These are phyloP conservation scores for Clarireedia sp. DNA, from an alignment of 2,329 filamentous ascomycete species.

Conservation along the genomic window DNA sequence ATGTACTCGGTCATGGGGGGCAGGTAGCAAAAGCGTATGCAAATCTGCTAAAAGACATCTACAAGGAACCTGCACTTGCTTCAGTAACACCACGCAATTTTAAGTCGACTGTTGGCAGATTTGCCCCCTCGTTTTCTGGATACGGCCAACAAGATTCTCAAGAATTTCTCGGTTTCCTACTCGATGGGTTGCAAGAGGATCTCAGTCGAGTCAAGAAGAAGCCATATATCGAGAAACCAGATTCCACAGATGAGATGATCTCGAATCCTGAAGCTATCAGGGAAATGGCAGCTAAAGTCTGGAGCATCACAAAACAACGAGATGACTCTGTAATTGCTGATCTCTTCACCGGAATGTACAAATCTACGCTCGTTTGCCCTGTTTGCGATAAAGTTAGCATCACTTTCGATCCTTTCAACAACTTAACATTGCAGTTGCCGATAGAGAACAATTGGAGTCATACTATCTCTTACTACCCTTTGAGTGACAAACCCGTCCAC, in stretches of 20 bases:
- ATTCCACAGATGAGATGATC: conserved; percentile 95
- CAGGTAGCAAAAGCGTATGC: conserved; percentile 81
- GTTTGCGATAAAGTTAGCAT: conserved; percentile 92
- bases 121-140: conserved; percentile 79
- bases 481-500: conserved; percentile 61
- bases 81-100: conserved; percentile 74
- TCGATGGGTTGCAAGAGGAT: conserved; percentile 93
- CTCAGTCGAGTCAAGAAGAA: conserved; percentile 91
- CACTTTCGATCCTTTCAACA: conserved; percentile 96
- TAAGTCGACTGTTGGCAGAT: conserved; percentile 72
- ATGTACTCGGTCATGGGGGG: conserved; percentile 79
- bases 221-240: conserved; percentile 94
- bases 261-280: conserved; percentile 71
- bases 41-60: conserved; percentile 68
- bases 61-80: conserved; percentile 56
- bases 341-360: conserved; percentile 95
- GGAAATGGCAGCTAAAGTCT: conserved; percentile 79
- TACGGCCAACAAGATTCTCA: conserved; percentile 97
- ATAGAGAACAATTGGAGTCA: conserved; percentile 76
- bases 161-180: conserved; percentile 88
- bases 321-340: conserved; percentile 96
- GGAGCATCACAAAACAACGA: conserved; percentile 82
- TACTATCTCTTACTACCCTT: conserved; percentile 67
- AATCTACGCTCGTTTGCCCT: conserved; percentile 91
- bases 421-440: conserved; percentile 82